Base-by-base conservation (phyloP, 2,329 filamentous ascomycete genomes). In the Fusarium burgessii region DNA sequence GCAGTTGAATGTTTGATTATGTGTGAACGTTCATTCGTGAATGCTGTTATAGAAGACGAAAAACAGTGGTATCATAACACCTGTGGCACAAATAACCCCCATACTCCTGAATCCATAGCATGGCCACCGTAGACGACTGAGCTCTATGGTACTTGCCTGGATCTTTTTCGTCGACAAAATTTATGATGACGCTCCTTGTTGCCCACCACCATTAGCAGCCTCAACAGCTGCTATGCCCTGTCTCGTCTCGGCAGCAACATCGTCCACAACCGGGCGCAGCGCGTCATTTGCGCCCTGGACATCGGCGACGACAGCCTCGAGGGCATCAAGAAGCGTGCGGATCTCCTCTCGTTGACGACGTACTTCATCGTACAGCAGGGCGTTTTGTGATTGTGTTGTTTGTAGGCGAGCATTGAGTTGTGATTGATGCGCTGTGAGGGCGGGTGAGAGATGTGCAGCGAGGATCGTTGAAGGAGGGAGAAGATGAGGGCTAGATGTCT, bases 331-430 rank as follows among this genome's bases (percentile, higher is more conserved):
- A 42, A 91, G 79, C 23, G 77, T 78, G 58, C 84, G 85, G 38
- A 89, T 85, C 79, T 90, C 88, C 3, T 79, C 80, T 66, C 87
- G 83, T 82, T 91, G 89, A 42, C 77, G 79, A 54, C 80, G 78
- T 15, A 91, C 82, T 58, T 85, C 84, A 45, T 84, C 83, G 62
- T 84, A 86, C 20, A 90, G 79, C 9, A 79, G 81, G 17, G 86
- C 85, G 76, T 91, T 91, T 73, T 86, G 84, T 18, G 84, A 82
- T 76, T 90, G 87, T 45, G 83, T 83, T 25, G 87, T 88, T 74
- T 88, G 86, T 36, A 91, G 80, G 49, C 82, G 82, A 12, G 87
- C 87, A 75, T 88, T 88, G 66, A 91, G 84, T 72, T 86, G 85
- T 5, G 84, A 84, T 58, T 86, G 85, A 76, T 90, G 87, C 18